Evolutionary conservation across 768 basidiomycete genomes (phyloP), one percentile per base, ranked within the genome.

Genomic region (Boletus speciosus): DNA sequence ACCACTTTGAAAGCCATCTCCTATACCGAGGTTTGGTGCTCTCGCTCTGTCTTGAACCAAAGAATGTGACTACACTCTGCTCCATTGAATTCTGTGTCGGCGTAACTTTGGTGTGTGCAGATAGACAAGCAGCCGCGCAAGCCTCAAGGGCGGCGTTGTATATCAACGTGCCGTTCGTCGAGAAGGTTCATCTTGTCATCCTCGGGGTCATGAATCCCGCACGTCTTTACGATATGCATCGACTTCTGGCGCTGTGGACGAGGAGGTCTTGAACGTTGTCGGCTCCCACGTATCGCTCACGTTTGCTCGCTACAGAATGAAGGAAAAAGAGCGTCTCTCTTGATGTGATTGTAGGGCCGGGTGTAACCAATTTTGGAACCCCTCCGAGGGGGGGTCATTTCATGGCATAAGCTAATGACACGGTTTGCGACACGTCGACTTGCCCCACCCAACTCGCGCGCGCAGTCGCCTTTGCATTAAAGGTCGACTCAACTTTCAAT

Each of bases 401-500:
- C 3, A 21, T 59, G 27, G 57, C 55, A 42, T 62, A 56, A 62
- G 41, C 51, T 19, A 32, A 23, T 39, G 16, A 35, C 16, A n/a
- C 12, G 11, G 15, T 16, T 48, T 48, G 35, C 23, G 36, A 62
- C 66, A 70, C 68, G 69, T 69, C 58, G 42, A 52, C 64, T 39
- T 34, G 4, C 1, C 8, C 8, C 21, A 14, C 15, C 34, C 25
- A 40, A 55, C 52, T 21, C 27, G 11, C 31, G 16, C 40, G 15
- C 43, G 32, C 38, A 40, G 44, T 41, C 25, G 19, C 29, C 27
- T 7, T 31, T 2, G 44, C n/a, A 32, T n/a, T 11, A 7, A 32
- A 5, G 32, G 47, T 5, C 27, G 29, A 31, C 38, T 25, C 19
- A 54, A 14, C 6, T 31, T 36, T 52, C 1, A 31, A 25, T 3